A percentile compares a stretch with the other conserved stretches of the same genome.
phyloP scores from a whole-genome alignment of 2,329 filamentous ascomycete species.

The Claviceps humidiphila region DNA sequence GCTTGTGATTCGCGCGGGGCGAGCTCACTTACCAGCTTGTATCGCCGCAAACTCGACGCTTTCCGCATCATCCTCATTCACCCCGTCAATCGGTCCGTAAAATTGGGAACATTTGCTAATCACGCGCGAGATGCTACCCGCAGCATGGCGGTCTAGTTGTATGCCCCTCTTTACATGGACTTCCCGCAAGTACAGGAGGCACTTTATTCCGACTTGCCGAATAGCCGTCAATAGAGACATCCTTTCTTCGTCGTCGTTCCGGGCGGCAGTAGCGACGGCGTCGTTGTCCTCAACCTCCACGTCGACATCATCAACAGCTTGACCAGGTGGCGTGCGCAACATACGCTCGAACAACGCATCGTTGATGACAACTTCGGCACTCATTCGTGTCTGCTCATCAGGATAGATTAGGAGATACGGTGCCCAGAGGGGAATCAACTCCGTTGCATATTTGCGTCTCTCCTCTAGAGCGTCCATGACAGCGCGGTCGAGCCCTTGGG shows the following conservation, averaged over 20 bases:
- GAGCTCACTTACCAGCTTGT: slow-evolving; percentile 14
- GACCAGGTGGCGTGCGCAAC: slow-evolving; percentile 2
- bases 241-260: background rate
- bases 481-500: slow-evolving; percentile 17
- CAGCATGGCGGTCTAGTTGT: slow-evolving; percentile 29
- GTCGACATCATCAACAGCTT: background rate
- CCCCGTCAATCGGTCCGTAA: slow-evolving; percentile 22
- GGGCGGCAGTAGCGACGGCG: background rate
- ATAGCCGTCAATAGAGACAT: slow-evolving; percentile 14
- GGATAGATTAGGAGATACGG: slow-evolving; percentile 36
- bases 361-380: slow-evolving; percentile 30
- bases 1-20: background rate
- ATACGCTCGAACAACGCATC: slow-evolving; percentile 27
- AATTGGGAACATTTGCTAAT: slow-evolving; percentile 29
- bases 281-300: background rate
- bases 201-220: slow-evolving; percentile 29
- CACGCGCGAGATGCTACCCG: slow-evolving; percentile 28
- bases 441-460: slow-evolving; percentile 13
- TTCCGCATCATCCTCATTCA: slow-evolving; percentile 16
- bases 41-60: slow-evolving; percentile 14
- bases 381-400: slow-evolving; percentile 27
- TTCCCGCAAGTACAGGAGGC: slow-evolving; percentile 33
- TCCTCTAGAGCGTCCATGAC: slow-evolving; percentile 9
- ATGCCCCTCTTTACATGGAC: slow-evolving; percentile 28
- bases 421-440: slow-evolving; percentile 31